Base-by-base conservation (phyloP, 169 alveolate species). In the Hepatocystis sp. region DNA sequence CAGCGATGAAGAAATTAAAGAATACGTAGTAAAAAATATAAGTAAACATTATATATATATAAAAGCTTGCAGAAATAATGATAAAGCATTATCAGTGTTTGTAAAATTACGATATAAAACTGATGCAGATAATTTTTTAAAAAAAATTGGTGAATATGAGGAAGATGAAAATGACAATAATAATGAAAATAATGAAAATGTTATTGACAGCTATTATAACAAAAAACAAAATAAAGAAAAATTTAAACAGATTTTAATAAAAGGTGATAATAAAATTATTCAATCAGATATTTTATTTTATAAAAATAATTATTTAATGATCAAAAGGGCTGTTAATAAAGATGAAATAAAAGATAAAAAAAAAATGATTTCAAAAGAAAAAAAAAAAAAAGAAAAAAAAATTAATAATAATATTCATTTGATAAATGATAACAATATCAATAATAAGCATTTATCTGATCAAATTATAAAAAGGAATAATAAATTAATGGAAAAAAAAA, bases 241-340 rank as follows among this genome's bases (percentile, higher is more conserved):
- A 81, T 19, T 81, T 58, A 81, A 81, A 64, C 21, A 81, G 17
- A 49, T 81, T 5, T 65, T 81, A 27, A 44, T 81, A 19, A 60
- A 63, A 23, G 89, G 63, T 34, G 13, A 47, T 21, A 7, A 19
- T 15, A 81, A 52, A 2, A 51, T 32, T 8, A 23, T 30, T 42
- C 44, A 64, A 27, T 51, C 89, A 8, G 89, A 63, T 30, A 23
- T 63, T 81, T 51, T 81, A 23, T 81, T 36, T 63, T 81, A 61
- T 42, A 81, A 81, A 81, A 81, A 81, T 51, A 81, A 32, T 47
- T 81, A 81, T 34, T 32, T 81, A 47, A 64, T 81, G 84, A 61
- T 81, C 36, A 81, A 81, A 63, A 81, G 89, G 44, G 89, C 89
- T 4, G 84, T 81, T n/a, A 46, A 51, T 32, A 81, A 61, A 28